Evolutionary conservation across 768 basidiomycete species (phyloP), one percentile per base, ranked within the genome.

Genomic region (Xerocomus brunneocitrinus): DNA sequence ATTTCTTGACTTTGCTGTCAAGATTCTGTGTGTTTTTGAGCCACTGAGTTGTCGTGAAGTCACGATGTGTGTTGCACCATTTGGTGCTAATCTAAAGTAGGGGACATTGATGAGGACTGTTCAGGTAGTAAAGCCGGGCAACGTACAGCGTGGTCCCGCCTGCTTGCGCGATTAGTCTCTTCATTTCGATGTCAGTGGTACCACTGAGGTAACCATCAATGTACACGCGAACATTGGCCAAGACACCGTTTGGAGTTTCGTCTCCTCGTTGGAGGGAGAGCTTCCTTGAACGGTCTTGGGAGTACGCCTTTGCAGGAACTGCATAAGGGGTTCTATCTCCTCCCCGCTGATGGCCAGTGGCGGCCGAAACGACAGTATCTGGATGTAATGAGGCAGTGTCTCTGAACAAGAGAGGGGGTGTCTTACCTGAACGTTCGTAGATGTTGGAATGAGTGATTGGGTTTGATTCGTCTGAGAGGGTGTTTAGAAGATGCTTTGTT

Each of bases 151-250:
- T 71, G 35, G 71, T 72, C 2, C 89, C 91, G 1, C 91, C 91
- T 43, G 82, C 84, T 40, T 77, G 71, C n/a, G 73, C 65, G 8
- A 92, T 74, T 13, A 84, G 71, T 58, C 80, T 74, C 70, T 83
- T 91, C 74, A 93, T 82, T 68, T 92, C 89, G 47, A 86, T 79
- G 63, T 91, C 89, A 2, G 89, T 92, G 22, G 87, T 89, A 41
- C 78, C 76, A 30, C 74, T 75, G 53, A 89, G 72, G 62, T 82
- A 89, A 0, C 87, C 90, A 59, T 83, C 76, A 62, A 89, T 84
- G 58, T 88, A 88, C n/a, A 83, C 73, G 47, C 76, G 75, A 44
- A 81, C 77, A 58, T 79, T 61, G 73, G 54, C 62, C 64, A 70
- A 60, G 28, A 76, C 58, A 58, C 72, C 68, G 5, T 43, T 47